These are phyloP conservation scores for Pestalotiopsis sp. DNA, from an alignment of 2,329 filamentous ascomycete species.

Conservation along the genomic window DNA sequence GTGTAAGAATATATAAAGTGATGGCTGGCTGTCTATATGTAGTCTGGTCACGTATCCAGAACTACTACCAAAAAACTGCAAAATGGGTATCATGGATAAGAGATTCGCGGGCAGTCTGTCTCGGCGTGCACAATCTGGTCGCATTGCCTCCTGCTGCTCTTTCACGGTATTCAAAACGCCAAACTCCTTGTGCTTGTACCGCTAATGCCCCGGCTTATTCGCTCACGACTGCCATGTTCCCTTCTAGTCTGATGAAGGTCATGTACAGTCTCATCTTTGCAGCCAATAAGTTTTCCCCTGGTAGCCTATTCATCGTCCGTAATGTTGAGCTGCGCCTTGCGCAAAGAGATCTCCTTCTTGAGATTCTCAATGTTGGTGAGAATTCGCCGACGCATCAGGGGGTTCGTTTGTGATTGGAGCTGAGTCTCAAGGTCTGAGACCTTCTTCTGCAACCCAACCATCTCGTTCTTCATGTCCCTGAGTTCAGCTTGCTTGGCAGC, in stretches of 20 bases:
- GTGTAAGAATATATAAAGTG: background rate
- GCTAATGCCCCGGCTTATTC: background rate
- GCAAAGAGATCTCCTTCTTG: constrained; percentile 40
- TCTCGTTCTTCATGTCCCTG: constrained; percentile 51
- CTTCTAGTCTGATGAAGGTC: background rate
- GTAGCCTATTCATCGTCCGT: constrained; percentile 30
- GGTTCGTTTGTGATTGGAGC: constrained; percentile 44
- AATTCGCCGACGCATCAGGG: constrained; percentile 53
- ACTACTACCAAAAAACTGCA: background rate
- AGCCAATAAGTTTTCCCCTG: constrained; percentile 3
- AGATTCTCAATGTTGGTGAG: constrained; percentile 50
- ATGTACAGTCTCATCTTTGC: too few species aligned
- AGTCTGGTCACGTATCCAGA: background rate
- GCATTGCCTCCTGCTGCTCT: background rate
- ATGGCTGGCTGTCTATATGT: background rate
- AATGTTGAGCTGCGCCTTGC: constrained; percentile 33
- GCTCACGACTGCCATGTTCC: background rate
- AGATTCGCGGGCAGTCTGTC: background rate
- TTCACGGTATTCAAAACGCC: background rate
- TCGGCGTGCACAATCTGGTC: background rate
- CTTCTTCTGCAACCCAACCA: constrained; percentile 58
- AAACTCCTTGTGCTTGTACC: background rate
- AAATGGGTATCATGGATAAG: constrained; percentile 3
- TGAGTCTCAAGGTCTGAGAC: constrained; percentile 53
- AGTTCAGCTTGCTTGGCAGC: constrained; percentile 56